A percentile compares a stretch with the other conserved stretches of the same genome.
Evolutionary conservation across 805 yeast species (phyloP).

Genomic region (Monosporozyma servazzii): DNA sequence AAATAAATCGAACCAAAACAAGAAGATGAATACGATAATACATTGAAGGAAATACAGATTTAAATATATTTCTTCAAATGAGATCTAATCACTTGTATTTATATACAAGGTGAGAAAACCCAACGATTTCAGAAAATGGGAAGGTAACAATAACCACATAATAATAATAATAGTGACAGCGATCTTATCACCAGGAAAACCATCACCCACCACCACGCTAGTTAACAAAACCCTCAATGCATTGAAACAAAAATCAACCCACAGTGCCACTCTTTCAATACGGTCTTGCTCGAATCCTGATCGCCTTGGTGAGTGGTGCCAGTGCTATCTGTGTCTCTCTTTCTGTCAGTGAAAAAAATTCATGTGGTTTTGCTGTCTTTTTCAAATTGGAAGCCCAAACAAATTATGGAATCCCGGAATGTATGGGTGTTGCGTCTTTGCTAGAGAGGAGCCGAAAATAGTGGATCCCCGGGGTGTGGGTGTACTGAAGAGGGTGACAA

Average conservation of each 20-base stretch:
- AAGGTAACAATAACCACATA: neutral
- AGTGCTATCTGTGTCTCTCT: too few species aligned
- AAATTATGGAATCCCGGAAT: neutral
- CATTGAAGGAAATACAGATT: neutral
- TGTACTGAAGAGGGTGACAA: neutral
- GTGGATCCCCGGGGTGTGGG: neutral
- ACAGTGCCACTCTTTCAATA: neutral
- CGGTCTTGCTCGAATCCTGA: too few species aligned
- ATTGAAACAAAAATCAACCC: neutral
- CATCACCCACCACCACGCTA: neutral
- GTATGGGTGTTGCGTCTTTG: neutral
- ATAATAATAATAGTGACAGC: too few species aligned
- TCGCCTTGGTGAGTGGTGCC: too few species aligned
- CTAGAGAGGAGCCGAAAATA: neutral
- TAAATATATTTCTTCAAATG: neutral
- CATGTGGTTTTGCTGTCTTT: neutral
- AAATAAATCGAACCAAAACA: neutral
- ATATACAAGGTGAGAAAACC: neutral
- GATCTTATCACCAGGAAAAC: neutral
- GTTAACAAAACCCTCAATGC: neutral
- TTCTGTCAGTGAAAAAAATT: neutral
- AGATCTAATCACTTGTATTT: neutral
- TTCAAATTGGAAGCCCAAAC: neutral
- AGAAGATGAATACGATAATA: neutral
- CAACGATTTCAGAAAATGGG: neutral